Base-by-base conservation (phyloP, 2,329 filamentous ascomycete species). In the Penicillium brasilianum region DNA sequence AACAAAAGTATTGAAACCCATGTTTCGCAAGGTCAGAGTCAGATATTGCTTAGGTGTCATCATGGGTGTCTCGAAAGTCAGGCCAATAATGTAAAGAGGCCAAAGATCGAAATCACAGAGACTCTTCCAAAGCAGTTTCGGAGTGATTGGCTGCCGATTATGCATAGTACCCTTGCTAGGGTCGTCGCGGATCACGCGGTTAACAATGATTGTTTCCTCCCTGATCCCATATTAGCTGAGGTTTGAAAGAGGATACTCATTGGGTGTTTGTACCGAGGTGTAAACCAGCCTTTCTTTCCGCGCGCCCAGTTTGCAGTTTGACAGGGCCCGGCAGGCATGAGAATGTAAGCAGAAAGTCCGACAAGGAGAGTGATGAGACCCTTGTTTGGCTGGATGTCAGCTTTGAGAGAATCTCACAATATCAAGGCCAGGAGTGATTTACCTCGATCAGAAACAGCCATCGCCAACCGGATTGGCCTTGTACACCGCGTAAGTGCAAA, bases 141-240 rank as follows among this genome's bases (percentile, higher is more conserved):
- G 68, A 0, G 77, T 80, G 2, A 87, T 72, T 0, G 79, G 81
- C 63, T 86, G 80, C 1, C 83, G 69, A 44, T 85, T 86, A 69
- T 85, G 82, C 83, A 85, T 85, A 58, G 80, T 80, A 18, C 83
- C 83, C 66, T 86, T 86, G 36, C 77, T 80, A 0, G 82, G 81
- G 56, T 84, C 82, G 41, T 84, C 82, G 3, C 82, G 76, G 22
- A 84, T 69, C n/a, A 87, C 78, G 32, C 82, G 81, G 68, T 89
- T 90, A 32, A 88, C 83, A 81, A 90, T 86, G 64, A 90, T 89
- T 32, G 83, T 81, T 68, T 90, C 88, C 70, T 91, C 86, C 8
- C 41, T 44, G 4, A 13, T 10, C 1, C 10, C 13, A 10, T 22
- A 11, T 44, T 10, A 44, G 41, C 20, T 22, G 16, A 44, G 7